These are phyloP conservation scores for Lenwebbia sp. DNA, from an alignment of 345 rosid genomes.

Conservation along the genomic window DNA sequence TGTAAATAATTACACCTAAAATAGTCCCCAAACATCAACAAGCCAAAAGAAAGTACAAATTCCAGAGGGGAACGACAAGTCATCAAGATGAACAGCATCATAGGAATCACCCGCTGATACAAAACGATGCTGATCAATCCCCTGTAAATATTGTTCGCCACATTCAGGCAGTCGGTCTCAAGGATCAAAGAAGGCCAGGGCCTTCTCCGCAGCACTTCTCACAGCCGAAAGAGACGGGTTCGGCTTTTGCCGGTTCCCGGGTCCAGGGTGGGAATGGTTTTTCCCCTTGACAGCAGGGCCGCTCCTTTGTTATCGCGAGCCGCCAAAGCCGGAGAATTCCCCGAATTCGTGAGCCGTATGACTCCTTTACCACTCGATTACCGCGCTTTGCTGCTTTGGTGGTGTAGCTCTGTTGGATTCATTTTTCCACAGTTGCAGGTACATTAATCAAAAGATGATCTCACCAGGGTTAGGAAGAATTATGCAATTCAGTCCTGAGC, in stretches of 20 bases:
- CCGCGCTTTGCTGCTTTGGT: not conserved
- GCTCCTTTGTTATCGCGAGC: not conserved
- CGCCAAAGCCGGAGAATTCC: not conserved
- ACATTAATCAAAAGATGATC: not conserved
- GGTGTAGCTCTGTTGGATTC: not conserved
- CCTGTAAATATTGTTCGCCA: not conserved
- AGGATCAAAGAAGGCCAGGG: not conserved
- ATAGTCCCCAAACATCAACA: not conserved
- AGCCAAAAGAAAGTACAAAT: not conserved
- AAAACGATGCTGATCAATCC: not conserved
- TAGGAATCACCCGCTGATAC: not conserved
- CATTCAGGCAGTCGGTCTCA: not conserved
- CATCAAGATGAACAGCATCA: not conserved
- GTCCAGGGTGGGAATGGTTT: not conserved
- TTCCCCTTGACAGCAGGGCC: not conserved
- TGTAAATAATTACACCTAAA: not conserved
- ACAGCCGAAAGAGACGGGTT: not conserved
- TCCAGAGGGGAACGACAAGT: not conserved
- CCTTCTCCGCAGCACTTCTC: not conserved
- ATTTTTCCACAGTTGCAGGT: not conserved
- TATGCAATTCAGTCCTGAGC: not conserved
- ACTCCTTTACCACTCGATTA: fast-evolving
- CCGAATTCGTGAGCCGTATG: not conserved
- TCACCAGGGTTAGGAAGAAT: not conserved
- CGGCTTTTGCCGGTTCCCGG: not conserved